phyloP scores from a whole-genome alignment of 2,329 filamentous ascomycete genomes.

The Penicillium sp. region DNA sequence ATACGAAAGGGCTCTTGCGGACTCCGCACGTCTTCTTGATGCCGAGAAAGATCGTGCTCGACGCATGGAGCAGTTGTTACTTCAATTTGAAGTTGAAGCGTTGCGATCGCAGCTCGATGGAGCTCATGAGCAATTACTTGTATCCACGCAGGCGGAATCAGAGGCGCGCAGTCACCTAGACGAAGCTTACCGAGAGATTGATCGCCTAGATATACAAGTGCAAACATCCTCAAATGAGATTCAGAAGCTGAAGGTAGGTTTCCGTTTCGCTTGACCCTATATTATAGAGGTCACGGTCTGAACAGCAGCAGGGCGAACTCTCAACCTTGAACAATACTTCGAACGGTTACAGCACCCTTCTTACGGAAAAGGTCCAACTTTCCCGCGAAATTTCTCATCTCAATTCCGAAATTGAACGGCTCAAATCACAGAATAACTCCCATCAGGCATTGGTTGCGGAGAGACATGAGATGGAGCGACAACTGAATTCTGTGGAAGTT shows the following conservation, averaged over 20 bases:
- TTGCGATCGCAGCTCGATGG: slow-evolving; percentile 59
- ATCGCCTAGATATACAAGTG: slow-evolving; percentile 30
- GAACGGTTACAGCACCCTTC: slow-evolving; percentile 63
- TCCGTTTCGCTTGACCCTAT: neutral
- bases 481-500: slow-evolving; percentile 69
- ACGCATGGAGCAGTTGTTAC: slow-evolving; percentile 62
- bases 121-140: slow-evolving; percentile 53
- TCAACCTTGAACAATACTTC: slow-evolving; percentile 61
- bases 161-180: slow-evolving; percentile 47
- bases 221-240: slow-evolving; percentile 51
- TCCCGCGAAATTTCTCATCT: slow-evolving; percentile 55
- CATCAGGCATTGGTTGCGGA: slow-evolving; percentile 69
- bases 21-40: slow-evolving; percentile 63
- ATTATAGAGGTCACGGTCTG: neutral
- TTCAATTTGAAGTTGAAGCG: slow-evolving; percentile 67
- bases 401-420: slow-evolving; percentile 58
- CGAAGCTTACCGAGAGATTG: slow-evolving; percentile 45
- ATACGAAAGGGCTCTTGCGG: slow-evolving; percentile 61
- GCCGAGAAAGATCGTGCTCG: slow-evolving; percentile 69
- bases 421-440: slow-evolving; percentile 53
- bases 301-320: slow-evolving; percentile 58
- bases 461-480: slow-evolving; percentile 72
- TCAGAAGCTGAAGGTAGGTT: slow-evolving; percentile 51
- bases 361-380: slow-evolving; percentile 61
- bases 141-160: slow-evolving; percentile 42